These are phyloP conservation scores for Dictyostelium intermedium DNA, from an alignment of 78 protist species.

Conservation along the genomic window DNA sequence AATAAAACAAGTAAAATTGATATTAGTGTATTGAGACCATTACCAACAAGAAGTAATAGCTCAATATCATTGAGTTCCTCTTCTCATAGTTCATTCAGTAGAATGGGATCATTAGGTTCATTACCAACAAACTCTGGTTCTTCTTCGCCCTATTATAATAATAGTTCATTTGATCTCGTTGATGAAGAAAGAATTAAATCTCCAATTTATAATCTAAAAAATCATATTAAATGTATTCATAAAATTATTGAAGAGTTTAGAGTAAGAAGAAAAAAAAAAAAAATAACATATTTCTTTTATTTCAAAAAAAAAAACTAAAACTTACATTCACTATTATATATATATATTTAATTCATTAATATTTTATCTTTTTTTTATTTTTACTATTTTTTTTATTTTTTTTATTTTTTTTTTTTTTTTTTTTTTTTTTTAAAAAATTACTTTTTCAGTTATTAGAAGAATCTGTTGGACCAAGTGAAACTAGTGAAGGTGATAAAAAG, in stretches of 20 bases:
- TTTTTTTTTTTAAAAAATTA: not conserved
- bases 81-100: conserved; percentile 8
- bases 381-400: too few relatives aligned
- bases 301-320: too few relatives aligned
- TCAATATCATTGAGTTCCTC: conserved; percentile 18
- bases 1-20: not conserved
- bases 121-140: conserved; percentile 30
- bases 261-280: not conserved
- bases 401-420: not conserved
- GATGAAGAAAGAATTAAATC: conserved; percentile 24
- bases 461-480: conserved; percentile 3
- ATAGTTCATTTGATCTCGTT: not conserved
- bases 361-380: too few relatives aligned
- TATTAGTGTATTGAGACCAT: conserved; percentile 3
- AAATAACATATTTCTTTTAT: not conserved
- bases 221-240: not conserved
- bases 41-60: conserved; percentile 34
- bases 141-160: not conserved
- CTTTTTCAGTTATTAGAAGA: not conserved
- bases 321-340: too few relatives aligned
- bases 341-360: too few relatives aligned
- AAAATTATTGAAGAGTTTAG: conserved; percentile 22
- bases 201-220: conserved; percentile 22
- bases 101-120: conserved; percentile 45
- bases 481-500: conserved; percentile 52